Evolutionary conservation across 805 yeast genomes (phyloP).

Genomic region (Starmera dryadoides): DNA sequence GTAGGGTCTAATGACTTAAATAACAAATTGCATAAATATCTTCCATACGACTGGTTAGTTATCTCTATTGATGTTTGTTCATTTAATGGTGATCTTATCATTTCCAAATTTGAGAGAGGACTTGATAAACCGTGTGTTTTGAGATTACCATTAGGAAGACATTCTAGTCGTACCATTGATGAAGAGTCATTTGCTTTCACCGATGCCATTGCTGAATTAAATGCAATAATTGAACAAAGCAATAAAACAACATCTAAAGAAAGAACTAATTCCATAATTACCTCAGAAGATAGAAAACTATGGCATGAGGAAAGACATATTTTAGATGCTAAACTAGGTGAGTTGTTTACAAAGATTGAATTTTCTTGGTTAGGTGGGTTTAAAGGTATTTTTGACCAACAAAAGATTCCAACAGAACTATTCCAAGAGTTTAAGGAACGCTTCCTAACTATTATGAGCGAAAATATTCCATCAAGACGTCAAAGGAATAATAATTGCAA

Average conservation of each 20-base stretch:
- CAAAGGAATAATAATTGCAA: constrained; percentile 25
- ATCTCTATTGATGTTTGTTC: constrained; percentile 56
- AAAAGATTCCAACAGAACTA: constrained; percentile 17
- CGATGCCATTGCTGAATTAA: constrained; percentile 39
- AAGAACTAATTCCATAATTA: constrained; percentile 42
- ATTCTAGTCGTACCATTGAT: constrained; percentile 35
- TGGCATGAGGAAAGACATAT: constrained; percentile 77
- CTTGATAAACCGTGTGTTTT: constrained; percentile 35
- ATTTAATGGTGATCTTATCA: constrained; percentile 46
- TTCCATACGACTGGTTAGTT: constrained; percentile 50
- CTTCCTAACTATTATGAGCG: constrained; percentile 33
- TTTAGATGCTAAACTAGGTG: constrained; percentile 49
- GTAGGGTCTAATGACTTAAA: constrained; percentile 3
- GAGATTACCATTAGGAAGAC: constrained; percentile 54
- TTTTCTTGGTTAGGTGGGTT: constrained; percentile 75
- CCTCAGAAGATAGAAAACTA: constrained; percentile 50
- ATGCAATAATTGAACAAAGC: constrained; percentile 50
- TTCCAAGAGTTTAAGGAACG: constrained; percentile 27
- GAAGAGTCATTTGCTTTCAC: constrained; percentile 33
- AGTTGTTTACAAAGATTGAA: constrained; percentile 53
- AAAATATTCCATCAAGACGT: constrained; percentile 41
- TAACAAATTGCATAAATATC: constrained; percentile 6
- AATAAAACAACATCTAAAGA: constrained; percentile 50
- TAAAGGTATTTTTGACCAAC: constrained; percentile 46
- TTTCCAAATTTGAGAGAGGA: constrained; percentile 36